Conservation (phyloP, 495 filamentous ascomycete genomes). For the Astrothelium macrocarpum region DNA sequence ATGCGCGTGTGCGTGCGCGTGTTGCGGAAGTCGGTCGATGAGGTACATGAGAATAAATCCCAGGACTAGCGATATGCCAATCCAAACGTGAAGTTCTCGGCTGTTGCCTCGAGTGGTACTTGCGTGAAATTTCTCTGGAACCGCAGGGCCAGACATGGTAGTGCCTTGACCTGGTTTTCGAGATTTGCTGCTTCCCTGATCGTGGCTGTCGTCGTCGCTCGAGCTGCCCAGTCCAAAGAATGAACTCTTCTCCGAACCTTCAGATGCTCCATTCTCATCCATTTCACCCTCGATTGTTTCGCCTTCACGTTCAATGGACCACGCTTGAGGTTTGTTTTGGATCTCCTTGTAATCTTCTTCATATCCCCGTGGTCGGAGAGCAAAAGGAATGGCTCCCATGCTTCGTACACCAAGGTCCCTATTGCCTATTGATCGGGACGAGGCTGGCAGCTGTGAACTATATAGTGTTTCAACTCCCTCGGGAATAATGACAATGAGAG, state of each 20-base stretch:
- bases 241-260: background rate
- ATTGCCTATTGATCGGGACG: background rate
- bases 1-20: constrained; percentile 48
- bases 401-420: background rate
- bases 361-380: background rate
- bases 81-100: constrained; percentile 57
- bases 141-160: constrained; percentile 4
- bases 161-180: background rate
- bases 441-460: constrained; percentile 35
- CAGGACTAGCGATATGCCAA: constrained; percentile 75
- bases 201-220: background rate
- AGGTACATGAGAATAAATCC: constrained; percentile 97
- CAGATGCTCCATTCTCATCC: background rate
- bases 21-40: constrained; percentile 76
- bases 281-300: background rate
- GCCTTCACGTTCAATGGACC: background rate
- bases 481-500: constrained; percentile 92
- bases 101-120: constrained; percentile 15
- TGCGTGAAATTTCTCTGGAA: constrained; percentile 9
- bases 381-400: background rate
- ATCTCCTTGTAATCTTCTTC: background rate
- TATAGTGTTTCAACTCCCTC: constrained; percentile 92
- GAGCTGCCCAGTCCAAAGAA: background rate
- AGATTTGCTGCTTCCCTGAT: background rate
- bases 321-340: background rate